Conservation (phyloP, 306 rosid genomes). For the Cicer pinnatifidum region DNA sequence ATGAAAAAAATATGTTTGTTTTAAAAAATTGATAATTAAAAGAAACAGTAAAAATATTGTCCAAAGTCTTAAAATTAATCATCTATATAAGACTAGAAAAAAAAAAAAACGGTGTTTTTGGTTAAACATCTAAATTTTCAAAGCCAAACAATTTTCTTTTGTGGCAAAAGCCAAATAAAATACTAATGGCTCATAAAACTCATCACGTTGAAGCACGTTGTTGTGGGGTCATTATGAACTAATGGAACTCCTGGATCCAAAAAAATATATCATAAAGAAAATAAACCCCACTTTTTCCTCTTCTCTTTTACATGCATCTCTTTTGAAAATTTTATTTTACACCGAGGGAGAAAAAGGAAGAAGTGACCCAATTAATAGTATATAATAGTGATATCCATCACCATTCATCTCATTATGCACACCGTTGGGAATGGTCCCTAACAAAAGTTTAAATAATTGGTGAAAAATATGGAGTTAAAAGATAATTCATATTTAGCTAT, state of each 20-base stretch:
- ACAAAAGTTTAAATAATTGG: constrained; percentile 41
- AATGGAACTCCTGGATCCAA: constrained; percentile 47
- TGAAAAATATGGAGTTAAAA: constrained; percentile 44
- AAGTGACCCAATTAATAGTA: constrained; percentile 23
- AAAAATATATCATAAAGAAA: constrained; percentile 11
- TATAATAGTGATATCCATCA: constrained; percentile 37
- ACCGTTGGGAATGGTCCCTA: constrained; percentile 52
- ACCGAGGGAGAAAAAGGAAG: neutral
- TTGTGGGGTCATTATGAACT: constrained; percentile 67
- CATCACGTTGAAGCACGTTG: constrained; percentile 76
- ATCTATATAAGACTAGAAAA: too few relatives aligned
- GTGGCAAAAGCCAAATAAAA: constrained; percentile 45
- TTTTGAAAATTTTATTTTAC: constrained; percentile 37
- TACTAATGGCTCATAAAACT: constrained; percentile 55
- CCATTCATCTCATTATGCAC: constrained; percentile 40
- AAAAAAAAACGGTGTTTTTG: neutral
- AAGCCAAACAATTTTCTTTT: constrained; percentile 29
- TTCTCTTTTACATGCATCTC: constrained; percentile 36
- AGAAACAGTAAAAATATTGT: too few relatives aligned
- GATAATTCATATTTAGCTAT: constrained; percentile 40
- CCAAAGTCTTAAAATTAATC: too few relatives aligned
- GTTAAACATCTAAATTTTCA: constrained; percentile 26
- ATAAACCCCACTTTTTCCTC: constrained; percentile 45
- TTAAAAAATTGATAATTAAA: too few relatives aligned
- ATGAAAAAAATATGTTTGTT: too few relatives aligned